Evolutionary conservation across 495 filamentous ascomycete species (phyloP), one percentile per base, ranked within the genome.

Genomic region (Xylaria flabelliformis): DNA sequence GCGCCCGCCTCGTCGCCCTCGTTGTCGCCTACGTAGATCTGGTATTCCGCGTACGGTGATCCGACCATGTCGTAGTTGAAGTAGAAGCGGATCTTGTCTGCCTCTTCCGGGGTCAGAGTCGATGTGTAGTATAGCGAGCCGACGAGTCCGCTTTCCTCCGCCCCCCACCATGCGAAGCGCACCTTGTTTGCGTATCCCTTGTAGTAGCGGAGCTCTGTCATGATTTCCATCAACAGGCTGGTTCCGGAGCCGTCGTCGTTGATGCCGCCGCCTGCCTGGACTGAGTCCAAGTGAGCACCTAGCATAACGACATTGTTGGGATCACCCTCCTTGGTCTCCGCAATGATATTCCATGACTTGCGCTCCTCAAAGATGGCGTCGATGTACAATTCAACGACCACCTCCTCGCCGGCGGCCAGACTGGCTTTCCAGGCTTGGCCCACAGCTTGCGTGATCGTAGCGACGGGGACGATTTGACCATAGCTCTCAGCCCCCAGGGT

Each of bases 41-140:
- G 0, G 88, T 87, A 34, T 85, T 88, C 80, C 62, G 86, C 90
- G 78, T 90, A 88, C n/a, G 88, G 88, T 0, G 84, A 87, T 26
- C 88, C 89, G 56, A 90, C 88, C 82, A 84, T 84, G 74, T 84
- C 82, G 72, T 79, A 84, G 76, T 84, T 83, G 70, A 84, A 74
- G 70, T 83, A 84, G 24, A 78, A 73, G 26, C 73, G 75, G 29
- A 83, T 75, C 41, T 79, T 77, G 69, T 75, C 74, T 0, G 70
- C 71, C 36, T 83, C 78, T 19, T 61, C 72, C 15, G 71, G 34
- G 13, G 59, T 73, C 44, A 84, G 76, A 44, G 65, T 71, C 21
- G 72, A 62, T 17, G 77, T 78, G 72, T 83, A 84, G 70, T 78
- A 72, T 13, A 69, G 72, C 26, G 80, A 82, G 6, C 85, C 85